phyloP scores from a whole-genome alignment of 1,139 yeast species.

The Debaryomyces sp. region DNA sequence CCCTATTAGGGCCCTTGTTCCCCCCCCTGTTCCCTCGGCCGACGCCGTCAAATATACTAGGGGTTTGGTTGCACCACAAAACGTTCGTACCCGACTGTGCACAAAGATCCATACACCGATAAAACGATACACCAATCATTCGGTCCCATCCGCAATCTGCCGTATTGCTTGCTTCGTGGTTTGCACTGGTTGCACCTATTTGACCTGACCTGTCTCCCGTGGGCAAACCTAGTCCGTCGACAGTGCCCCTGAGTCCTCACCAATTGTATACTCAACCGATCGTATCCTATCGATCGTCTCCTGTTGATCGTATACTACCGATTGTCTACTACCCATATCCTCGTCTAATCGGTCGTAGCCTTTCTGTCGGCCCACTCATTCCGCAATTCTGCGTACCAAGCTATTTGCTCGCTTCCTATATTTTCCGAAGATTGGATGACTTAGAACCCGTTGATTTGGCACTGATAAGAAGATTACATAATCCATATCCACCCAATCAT shows the following conservation, averaged over 20 bases:
- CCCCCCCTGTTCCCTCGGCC: neutral
- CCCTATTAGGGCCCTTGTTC: neutral
- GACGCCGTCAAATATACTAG: neutral
- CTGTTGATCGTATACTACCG: too few relatives aligned
- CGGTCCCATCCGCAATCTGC: too few relatives aligned
- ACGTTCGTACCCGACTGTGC: neutral
- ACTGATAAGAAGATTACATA: constrained; percentile 1
- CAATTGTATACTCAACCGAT: too few relatives aligned
- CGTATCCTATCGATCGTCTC: too few relatives aligned
- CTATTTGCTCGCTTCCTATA: neutral
- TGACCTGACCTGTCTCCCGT: too few relatives aligned
- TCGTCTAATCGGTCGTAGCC: neutral
- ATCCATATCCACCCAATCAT: constrained; percentile 4
- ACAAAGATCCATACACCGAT: neutral
- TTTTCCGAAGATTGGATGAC: neutral
- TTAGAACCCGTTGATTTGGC: constrained; percentile 3
- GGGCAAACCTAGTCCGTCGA: too few relatives aligned
- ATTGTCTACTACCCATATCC: too few relatives aligned
- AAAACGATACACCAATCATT: too few relatives aligned
- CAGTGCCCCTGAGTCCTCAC: too few relatives aligned
- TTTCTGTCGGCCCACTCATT: neutral
- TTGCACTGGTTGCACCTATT: too few relatives aligned
- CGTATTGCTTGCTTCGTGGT: too few relatives aligned
- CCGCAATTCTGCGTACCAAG: neutral
- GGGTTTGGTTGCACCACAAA: neutral